These are phyloP conservation scores for Amphibolis antarctica DNA, from an alignment of 106 monocot genomes.

Conservation along the genomic window DNA sequence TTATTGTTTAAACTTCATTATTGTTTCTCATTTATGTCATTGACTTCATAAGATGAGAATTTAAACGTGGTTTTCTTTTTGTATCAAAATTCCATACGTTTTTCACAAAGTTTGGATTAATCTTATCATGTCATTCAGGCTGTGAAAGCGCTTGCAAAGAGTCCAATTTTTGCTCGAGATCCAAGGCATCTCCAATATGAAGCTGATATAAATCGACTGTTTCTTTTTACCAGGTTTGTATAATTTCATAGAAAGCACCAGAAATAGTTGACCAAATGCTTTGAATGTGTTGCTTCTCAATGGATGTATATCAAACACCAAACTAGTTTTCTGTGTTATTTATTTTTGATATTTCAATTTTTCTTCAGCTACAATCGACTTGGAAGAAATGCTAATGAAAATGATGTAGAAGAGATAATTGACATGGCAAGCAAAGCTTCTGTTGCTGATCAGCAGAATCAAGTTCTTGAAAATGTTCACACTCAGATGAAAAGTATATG, in stretches of 20 bases:
- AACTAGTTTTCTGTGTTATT: background rate
- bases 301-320: too few species aligned
- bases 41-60: too few species aligned
- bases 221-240: conserved; percentile 83
- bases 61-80: too few species aligned
- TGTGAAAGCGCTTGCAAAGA: conserved; percentile 60
- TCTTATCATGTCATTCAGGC: too few species aligned
- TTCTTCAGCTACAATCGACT: conserved; percentile 69
- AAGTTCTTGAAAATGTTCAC: conserved; percentile 87
- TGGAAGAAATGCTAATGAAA: conserved; percentile 73
- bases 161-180: conserved; percentile 63
- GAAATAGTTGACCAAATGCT: too few species aligned
- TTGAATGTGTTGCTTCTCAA: too few species aligned
- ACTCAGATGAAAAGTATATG: conserved; percentile 53
- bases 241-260: too few species aligned
- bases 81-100: too few species aligned
- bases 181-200: conserved; percentile 93
- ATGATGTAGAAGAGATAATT: conserved; percentile 83
- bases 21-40: too few species aligned
- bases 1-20: too few species aligned
- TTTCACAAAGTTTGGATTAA: too few species aligned
- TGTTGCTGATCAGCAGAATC: conserved; percentile 71
- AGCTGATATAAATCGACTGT: conserved; percentile 81
- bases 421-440: conserved; percentile 80
- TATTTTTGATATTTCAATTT: background rate